phyloP scores from a whole-genome alignment of 345 rosid genomes.

The Citrus sp. region DNA sequence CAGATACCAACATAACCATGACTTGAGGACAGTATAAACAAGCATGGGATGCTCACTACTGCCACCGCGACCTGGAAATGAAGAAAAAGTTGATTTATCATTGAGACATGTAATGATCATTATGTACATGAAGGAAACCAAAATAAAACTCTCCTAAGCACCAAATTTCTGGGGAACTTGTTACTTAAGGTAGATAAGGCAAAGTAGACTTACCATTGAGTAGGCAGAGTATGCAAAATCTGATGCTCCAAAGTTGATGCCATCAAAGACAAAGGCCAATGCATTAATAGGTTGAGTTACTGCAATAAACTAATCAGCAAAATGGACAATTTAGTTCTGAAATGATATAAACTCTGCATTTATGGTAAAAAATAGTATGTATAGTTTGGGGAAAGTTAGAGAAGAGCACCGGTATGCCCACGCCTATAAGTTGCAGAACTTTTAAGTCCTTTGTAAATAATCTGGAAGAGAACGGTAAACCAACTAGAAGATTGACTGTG shows the following conservation, averaged over 20 bases:
- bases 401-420: slow-evolving; percentile 50
- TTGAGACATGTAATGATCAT: not conserved
- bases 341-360: not conserved
- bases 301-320: slow-evolving; percentile 43
- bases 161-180: not conserved
- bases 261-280: slow-evolving; percentile 66
- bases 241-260: slow-evolving; percentile 62
- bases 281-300: slow-evolving; percentile 65
- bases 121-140: not conserved
- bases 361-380: not conserved
- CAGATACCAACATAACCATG: slow-evolving; percentile 41
- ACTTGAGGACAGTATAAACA: slow-evolving; percentile 27
- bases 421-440: slow-evolving; percentile 39
- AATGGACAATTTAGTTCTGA: slow-evolving; percentile 1
- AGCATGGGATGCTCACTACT: slow-evolving; percentile 25
- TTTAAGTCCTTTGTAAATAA: slow-evolving; percentile 38
- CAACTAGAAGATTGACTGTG: slow-evolving; percentile 33
- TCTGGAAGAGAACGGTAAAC: slow-evolving; percentile 34
- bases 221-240: slow-evolving; percentile 64
- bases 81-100: not conserved
- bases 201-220: slow-evolving; percentile 47
- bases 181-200: not conserved
- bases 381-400: not conserved
- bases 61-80: slow-evolving; percentile 34
- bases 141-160: not conserved